Base-by-base conservation (phyloP, 345 rosid species). In the Capsella bursapastoris region DNA sequence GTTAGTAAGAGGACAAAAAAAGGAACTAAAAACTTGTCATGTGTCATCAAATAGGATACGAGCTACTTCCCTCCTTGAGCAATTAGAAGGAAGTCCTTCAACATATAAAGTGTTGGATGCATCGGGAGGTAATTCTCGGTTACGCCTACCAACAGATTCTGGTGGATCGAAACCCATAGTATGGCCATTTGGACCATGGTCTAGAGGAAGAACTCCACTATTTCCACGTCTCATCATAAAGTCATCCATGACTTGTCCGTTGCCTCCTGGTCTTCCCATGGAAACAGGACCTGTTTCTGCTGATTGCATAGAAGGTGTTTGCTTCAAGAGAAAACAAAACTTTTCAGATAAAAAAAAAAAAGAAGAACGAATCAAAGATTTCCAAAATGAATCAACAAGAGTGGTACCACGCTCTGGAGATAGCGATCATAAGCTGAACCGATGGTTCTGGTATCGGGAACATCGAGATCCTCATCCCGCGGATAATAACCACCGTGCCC, bases 391-490 rank as follows among this genome's bases (percentile, higher is more conserved):
- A 63, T 28, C 11, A 64, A 56, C 37, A 29, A 65, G 63, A 72
- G 47, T 27, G 38, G 48, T 84, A 93, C 93, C 76, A 84, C 75
- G 70, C 81, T 86, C 78, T 87, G 95, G 47, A 90, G 97, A 77
- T 90, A 93, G 0, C 90, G 89, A 61, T 93, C 98, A 64, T 93
- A 90, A 67, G 95, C 98, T 41, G 97, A 93, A 29, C 84, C 89
- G 41, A 90, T 93, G 4, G 86, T 71, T 77, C 90, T 87, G 0
- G 95, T 85, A 80, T 93, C 98, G 79, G 64, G 81, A 43, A 85
- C 82, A 68, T 70, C 80, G 8, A 66, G 84, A 53, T 88, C 95
- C 68, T 84, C 96, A 28, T 87, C 95, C 31, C 83, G 82, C 6
- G 82, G 74, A 18, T 66, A 80, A 77, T 87, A 86, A 34, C 37